Percentiles rank a stretch among this genome's conserved stretches.
Evolutionary conservation across 805 yeast species (phyloP).

Genomic region (Hanseniaspora nectarophila): DNA sequence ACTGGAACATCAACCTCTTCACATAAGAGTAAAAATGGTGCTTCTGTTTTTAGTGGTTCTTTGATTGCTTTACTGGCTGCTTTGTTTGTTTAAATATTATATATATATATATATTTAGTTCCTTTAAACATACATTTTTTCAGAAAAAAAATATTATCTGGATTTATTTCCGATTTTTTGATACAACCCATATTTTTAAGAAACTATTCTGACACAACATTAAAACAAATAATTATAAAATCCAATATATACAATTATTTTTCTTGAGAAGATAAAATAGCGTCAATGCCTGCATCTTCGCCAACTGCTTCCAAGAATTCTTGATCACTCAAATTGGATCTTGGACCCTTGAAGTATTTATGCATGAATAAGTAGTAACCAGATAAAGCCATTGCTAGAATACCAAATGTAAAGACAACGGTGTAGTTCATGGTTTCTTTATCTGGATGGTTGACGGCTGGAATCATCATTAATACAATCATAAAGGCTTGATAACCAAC

Average conservation of each 20-base stretch:
- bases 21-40: no score
- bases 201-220: no score
- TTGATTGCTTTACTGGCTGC: no score
- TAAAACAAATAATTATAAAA: no score
- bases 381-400: constrained; percentile 43
- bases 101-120: no score
- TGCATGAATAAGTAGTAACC: constrained; percentile 45
- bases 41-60: no score
- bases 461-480: constrained; percentile 52
- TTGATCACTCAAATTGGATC: constrained; percentile 26
- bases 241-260: neutral
- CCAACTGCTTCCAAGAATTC: constrained; percentile 25
- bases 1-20: no score
- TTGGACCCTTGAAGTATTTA: constrained; percentile 48
- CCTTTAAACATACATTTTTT: no score
- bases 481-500: constrained; percentile 41
- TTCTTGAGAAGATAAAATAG: constrained; percentile 17
- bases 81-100: no score
- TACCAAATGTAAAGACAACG: constrained; percentile 49
- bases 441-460: constrained; percentile 30
- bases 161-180: no score
- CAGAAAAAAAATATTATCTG: no score
- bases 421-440: constrained; percentile 58
- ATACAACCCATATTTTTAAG: no score
- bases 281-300: constrained; percentile 19